phyloP scores from a whole-genome alignment of 768 basidiomycete genomes.

The Rubroboletus pulcherrimus region DNA sequence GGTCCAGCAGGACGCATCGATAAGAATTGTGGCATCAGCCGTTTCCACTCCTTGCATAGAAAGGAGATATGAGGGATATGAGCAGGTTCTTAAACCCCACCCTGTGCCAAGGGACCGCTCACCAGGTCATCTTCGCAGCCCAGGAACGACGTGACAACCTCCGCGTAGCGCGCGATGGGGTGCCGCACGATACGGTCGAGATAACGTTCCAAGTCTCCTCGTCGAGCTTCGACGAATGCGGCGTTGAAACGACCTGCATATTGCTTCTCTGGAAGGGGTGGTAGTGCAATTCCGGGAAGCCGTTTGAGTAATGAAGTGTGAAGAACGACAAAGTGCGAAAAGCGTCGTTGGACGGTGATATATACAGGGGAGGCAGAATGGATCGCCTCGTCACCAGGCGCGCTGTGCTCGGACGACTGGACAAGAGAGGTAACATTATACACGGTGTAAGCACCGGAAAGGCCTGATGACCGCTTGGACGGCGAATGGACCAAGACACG shows the following conservation, averaged over 20 bases:
- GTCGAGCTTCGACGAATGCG: constrained; percentile 78
- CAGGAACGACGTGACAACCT: constrained; percentile 77
- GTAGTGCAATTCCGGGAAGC: constrained; percentile 73
- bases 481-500: constrained; percentile 76
- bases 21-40: constrained; percentile 56
- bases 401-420: constrained; percentile 15
- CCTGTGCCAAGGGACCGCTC: constrained; percentile 28
- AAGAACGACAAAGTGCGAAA: constrained; percentile 79
- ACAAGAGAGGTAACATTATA: constrained; percentile 66
- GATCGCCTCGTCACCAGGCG: constrained; percentile 16
- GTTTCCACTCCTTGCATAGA: constrained; percentile 62
- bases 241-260: constrained; percentile 77
- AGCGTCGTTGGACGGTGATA: constrained; percentile 77
- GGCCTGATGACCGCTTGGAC: constrained; percentile 62
- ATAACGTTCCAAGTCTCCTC: constrained; percentile 80
- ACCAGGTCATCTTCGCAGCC: constrained; percentile 73
- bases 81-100: background rate
- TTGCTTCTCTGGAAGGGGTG: constrained; percentile 82
- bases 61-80: background rate
- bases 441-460: constrained; percentile 69
- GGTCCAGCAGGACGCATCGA: constrained; percentile 66
- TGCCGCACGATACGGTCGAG: constrained; percentile 66
- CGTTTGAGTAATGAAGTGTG: constrained; percentile 66
- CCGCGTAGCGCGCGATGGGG: constrained; percentile 73
- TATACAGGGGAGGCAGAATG: constrained; percentile 40